A percentile compares a stretch with the other conserved stretches of the same genome.
phyloP scores from a whole-genome alignment of 2,329 filamentous ascomycete genomes.

The Diaporthe caulivora region DNA sequence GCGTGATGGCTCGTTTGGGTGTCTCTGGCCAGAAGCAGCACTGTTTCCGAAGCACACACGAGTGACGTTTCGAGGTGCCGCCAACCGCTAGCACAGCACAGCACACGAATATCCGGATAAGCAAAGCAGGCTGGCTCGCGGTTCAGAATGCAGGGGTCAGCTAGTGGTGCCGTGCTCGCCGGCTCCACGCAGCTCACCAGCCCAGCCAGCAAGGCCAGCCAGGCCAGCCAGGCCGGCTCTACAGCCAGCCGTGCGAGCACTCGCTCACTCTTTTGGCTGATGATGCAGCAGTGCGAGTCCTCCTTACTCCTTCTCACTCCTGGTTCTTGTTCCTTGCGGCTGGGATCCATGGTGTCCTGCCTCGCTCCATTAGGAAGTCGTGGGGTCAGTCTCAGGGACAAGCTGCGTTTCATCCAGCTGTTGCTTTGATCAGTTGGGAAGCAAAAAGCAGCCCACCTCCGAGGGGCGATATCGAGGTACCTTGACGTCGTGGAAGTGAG shows the following conservation, averaged over 20 bases:
- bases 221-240: background rate
- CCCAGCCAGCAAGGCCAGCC: background rate
- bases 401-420: conserved; percentile 28
- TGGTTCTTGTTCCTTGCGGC: background rate
- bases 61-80: conserved; percentile 19
- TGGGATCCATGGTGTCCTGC: conserved; percentile 2
- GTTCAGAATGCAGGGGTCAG: conserved; percentile 16
- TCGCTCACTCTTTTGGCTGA: background rate
- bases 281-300: background rate
- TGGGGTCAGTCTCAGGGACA: background rate
- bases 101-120: conserved; percentile 13
- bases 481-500: background rate
- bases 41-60: conserved; percentile 24
- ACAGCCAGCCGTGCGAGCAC: conserved; percentile 8
- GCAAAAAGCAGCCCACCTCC: conserved; percentile 24
- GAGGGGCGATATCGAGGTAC: background rate
- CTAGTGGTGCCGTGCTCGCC: conserved; percentile 17
- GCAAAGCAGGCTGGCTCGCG: conserved; percentile 28
- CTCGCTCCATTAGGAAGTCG: conserved; percentile 10
- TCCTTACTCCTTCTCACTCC: background rate
- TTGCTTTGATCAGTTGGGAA: conserved; percentile 21
- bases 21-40: conserved; percentile 16
- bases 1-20: background rate
- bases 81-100: conserved; percentile 23
- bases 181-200: conserved; percentile 13